phyloP scores from a whole-genome alignment of 768 basidiomycete genomes.

The Lentinula sp. region DNA sequence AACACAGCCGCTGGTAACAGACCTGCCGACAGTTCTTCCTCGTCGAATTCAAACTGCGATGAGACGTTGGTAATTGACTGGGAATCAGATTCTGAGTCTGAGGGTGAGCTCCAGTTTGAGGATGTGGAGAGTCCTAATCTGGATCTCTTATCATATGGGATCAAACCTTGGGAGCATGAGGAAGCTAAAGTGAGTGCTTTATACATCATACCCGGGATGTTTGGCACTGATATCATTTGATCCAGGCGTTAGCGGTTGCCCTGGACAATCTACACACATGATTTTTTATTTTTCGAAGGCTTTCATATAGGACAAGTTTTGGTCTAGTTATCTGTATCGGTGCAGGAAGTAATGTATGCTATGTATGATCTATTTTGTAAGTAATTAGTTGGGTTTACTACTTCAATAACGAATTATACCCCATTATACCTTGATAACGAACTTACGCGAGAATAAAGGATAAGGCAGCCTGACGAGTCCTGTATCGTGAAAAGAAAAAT shows the following conservation, averaged over 20 bases:
- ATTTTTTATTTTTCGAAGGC: background rate
- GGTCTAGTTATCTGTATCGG: background rate
- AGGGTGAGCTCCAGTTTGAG: constrained; percentile 11
- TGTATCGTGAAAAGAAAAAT: too few relatives aligned
- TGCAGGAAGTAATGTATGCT: background rate
- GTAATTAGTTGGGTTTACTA: background rate
- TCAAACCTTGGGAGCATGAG: constrained; percentile 37
- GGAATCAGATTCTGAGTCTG: constrained; percentile 1
- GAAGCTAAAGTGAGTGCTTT: constrained; percentile 28
- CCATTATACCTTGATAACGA: background rate
- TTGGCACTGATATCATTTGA: background rate
- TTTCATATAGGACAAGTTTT: background rate
- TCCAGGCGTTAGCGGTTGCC: background rate
- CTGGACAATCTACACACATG: background rate
- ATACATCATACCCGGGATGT: background rate
- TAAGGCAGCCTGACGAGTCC: too few relatives aligned
- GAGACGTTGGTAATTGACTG: background rate
- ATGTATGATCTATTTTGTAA: background rate
- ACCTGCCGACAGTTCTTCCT: background rate
- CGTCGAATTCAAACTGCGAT: background rate
- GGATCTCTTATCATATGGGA: constrained; percentile 29
- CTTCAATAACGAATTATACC: background rate
- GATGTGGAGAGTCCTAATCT: constrained; percentile 22
- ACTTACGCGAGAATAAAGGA: too few relatives aligned
- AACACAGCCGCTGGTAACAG: background rate